phyloP scores from a whole-genome alignment of 257 asterid genomes.

The Craterostigma plantagineum region DNA sequence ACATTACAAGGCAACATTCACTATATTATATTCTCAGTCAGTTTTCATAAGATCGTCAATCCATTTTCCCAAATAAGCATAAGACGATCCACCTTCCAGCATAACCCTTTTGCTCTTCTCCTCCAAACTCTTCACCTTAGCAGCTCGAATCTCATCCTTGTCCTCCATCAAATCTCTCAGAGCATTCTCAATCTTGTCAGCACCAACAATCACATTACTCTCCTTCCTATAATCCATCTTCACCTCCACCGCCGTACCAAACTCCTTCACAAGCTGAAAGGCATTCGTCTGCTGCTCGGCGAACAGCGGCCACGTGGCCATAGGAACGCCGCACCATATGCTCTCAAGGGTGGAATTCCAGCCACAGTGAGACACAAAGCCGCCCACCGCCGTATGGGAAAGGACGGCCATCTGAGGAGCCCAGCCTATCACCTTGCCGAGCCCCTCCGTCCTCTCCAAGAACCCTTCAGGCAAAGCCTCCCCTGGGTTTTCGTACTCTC shows the following conservation, averaged over 20 bases:
- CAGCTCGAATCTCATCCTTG: conserved; percentile 8
- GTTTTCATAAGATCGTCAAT: conserved; percentile 6
- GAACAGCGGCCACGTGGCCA: conserved; percentile 24
- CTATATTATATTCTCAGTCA: neutral
- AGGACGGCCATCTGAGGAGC: conserved; percentile 29
- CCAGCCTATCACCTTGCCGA: conserved; percentile 31
- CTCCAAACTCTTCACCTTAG: conserved; percentile 22
- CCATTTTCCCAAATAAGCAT: conserved; percentile 4
- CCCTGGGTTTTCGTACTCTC: neutral
- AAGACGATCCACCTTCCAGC: conserved; percentile 26
- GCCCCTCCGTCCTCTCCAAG: conserved; percentile 9
- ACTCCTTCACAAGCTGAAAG: conserved; percentile 20
- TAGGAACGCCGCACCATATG: conserved; percentile 23
- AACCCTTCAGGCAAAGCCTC: conserved; percentile 23
- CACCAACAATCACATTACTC: conserved; percentile 9
- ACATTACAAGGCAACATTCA: neutral
- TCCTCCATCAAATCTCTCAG: conserved; percentile 13
- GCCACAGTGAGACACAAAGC: conserved; percentile 28
- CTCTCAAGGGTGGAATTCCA: conserved; percentile 27
- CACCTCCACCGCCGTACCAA: conserved; percentile 19
- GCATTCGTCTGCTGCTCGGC: conserved; percentile 33
- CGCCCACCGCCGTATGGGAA: conserved; percentile 20
- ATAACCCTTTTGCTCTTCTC: conserved; percentile 14
- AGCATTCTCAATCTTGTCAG: conserved; percentile 19
- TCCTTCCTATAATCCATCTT: conserved; percentile 13